Conservation (phyloP, 2,329 filamentous ascomycete species). For the Ascocoryne sarcoides region DNA sequence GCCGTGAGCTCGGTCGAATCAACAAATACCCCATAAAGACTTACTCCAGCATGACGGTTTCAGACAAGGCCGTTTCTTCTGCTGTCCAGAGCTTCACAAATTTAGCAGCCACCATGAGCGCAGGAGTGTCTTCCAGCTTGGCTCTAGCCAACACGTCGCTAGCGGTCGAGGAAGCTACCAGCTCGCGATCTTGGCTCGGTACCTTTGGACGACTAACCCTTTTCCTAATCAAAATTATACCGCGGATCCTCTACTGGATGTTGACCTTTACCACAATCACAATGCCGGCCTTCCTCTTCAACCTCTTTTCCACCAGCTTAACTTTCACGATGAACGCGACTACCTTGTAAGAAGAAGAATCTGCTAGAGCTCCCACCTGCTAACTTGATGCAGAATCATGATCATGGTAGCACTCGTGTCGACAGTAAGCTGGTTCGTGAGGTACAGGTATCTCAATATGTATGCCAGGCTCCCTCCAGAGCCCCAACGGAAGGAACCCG, state of each 20-base stretch:
- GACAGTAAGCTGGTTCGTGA: conserved; percentile 85
- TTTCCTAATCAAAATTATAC: conserved; percentile 45
- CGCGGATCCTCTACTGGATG: conserved; percentile 62
- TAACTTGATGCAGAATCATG: conserved; percentile 49
- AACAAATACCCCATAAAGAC: no score
- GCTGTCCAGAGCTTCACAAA: conserved; percentile 15
- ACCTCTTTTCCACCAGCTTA: conserved; percentile 80
- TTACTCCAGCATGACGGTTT: no score
- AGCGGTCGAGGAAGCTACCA: conserved; percentile 27
- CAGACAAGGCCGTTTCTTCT: conserved; percentile 16
- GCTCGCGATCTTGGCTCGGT: conserved; percentile 46
- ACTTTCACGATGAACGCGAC: conserved; percentile 99
- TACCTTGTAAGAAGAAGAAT: conserved; percentile 57
- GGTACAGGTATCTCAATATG: conserved; percentile 95
- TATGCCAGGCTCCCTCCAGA: conserved; percentile 90
- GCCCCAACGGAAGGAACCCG: conserved; percentile 89
- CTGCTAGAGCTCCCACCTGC: conserved; percentile 9
- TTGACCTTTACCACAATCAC: conserved; percentile 83
- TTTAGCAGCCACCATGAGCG: conserved; percentile 17
- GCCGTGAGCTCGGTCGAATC: no score
- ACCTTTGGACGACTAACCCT: conserved; percentile 47
- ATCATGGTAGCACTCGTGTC: conserved; percentile 70
- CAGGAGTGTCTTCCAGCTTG: conserved; percentile 13
- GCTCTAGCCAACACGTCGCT: conserved; percentile 13
- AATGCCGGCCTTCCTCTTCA: conserved; percentile 81